A percentile compares a stretch with the other conserved stretches of the same genome.
Conservation (phyloP, 2,329 filamentous ascomycete species). For the Sporothrix globosa region DNA sequence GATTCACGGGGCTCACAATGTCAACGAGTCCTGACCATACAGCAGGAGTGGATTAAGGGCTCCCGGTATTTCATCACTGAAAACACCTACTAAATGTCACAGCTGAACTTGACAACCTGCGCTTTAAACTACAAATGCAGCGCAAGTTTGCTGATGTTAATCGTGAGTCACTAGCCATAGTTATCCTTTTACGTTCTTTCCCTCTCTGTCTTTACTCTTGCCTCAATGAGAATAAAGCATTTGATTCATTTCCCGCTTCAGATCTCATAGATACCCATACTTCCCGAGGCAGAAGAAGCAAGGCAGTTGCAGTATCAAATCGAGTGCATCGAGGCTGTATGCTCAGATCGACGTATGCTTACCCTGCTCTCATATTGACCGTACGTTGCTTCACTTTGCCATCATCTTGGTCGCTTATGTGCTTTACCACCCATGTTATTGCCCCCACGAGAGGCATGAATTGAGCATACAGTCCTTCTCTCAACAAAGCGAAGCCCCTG, state of each 20-base stretch:
- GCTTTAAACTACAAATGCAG: slow-evolving; percentile 57
- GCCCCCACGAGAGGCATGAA: slow-evolving; percentile 49
- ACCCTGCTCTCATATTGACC: not conserved
- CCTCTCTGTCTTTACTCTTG: slow-evolving; percentile 38
- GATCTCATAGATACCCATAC: slow-evolving; percentile 49
- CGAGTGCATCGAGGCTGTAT: slow-evolving; percentile 60
- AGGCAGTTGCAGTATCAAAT: slow-evolving; percentile 61
- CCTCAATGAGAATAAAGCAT: not conserved
- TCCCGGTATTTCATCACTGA: slow-evolving; percentile 53
- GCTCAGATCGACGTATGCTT: slow-evolving; percentile 53
- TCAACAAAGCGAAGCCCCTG: slow-evolving; percentile 48
- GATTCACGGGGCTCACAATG: not conserved
- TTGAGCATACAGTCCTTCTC: slow-evolving; percentile 47
- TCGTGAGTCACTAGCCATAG: slow-evolving; percentile 46
- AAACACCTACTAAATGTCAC: slow-evolving; percentile 54
- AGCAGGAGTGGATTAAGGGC: slow-evolving; percentile 56
- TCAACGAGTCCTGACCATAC: slow-evolving; percentile 45
- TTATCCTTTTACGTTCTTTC: not conserved
- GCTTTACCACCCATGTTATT: slow-evolving; percentile 45
- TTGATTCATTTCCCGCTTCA: slow-evolving; percentile 36
- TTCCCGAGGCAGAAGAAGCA: slow-evolving; percentile 62
- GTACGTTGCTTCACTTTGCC: not conserved
- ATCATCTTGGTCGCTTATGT: not conserved
- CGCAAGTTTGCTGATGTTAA: slow-evolving; percentile 54
- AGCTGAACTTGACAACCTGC: slow-evolving; percentile 59